Evolutionary conservation across 192 early-diverging fungal genomes (phyloP).

Genomic region (Lunasporangiospora selenospora): DNA sequence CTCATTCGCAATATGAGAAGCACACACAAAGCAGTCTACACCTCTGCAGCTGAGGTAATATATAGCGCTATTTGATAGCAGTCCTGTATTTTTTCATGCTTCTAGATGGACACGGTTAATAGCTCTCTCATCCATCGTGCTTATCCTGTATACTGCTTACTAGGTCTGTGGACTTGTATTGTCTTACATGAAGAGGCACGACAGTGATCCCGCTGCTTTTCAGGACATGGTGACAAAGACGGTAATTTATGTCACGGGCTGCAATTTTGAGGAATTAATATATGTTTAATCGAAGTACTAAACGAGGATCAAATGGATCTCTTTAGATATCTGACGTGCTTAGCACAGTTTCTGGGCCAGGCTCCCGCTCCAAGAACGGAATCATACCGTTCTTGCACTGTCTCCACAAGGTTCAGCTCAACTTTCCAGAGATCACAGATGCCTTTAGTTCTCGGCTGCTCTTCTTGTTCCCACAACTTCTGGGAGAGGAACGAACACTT

Average conservation of each 20-base stretch:
- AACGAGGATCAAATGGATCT: too few relatives aligned
- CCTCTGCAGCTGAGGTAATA: slow-evolving; percentile 66
- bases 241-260: neutral
- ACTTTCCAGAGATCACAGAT: slow-evolving; percentile 45
- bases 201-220: slow-evolving; percentile 21
- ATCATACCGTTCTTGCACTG: slow-evolving; percentile 37
- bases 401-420: slow-evolving; percentile 52
- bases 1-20: slow-evolving; percentile 54
- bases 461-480: slow-evolving; percentile 57
- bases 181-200: slow-evolving; percentile 46
- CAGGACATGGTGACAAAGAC: slow-evolving; percentile 34
- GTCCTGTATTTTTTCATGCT: neutral
- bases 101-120: too few relatives aligned
- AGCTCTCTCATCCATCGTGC: too few relatives aligned
- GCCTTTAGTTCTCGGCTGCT: slow-evolving; percentile 51
- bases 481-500: slow-evolving; percentile 48
- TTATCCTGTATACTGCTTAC: too few relatives aligned
- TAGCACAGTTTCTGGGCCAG: neutral
- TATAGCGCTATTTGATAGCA: too few relatives aligned
- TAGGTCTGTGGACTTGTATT: slow-evolving; percentile 45
- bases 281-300: too few relatives aligned
- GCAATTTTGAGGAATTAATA: neutral
- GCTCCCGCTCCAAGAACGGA: neutral
- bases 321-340: neutral
- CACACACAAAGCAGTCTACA: slow-evolving; percentile 45